These are phyloP conservation scores for Viridothelium virens DNA, from an alignment of 495 filamentous ascomycete species.

Conservation along the genomic window DNA sequence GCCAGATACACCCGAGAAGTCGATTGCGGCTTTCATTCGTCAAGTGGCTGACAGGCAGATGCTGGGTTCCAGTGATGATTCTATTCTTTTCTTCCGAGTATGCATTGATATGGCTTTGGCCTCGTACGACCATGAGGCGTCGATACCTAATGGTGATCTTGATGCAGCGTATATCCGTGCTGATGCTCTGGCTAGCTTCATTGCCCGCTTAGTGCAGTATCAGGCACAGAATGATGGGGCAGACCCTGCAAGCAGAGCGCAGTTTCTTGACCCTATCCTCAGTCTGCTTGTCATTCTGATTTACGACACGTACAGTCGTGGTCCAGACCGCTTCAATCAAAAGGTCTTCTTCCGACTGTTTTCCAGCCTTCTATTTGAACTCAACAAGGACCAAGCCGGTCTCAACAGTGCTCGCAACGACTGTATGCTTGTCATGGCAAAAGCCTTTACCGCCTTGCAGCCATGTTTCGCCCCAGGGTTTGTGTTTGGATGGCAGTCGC, in stretches of 20 bases:
- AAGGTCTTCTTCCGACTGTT: conserved; percentile 89
- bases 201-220: conserved; percentile 60
- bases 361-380: conserved; percentile 71
- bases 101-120: conserved; percentile 73
- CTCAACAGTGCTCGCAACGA: conserved; percentile 40
- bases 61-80: conserved; percentile 63
- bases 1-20: conserved; percentile 59
- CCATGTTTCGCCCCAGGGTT: conserved; percentile 74
- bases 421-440: conserved; percentile 64
- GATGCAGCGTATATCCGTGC: conserved; percentile 66
- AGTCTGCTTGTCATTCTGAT: conserved; percentile 70
- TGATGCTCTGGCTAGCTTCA: conserved; percentile 82
- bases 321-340: conserved; percentile 74
- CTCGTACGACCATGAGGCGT: conserved; percentile 59
- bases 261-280: conserved; percentile 66
- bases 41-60: conserved; percentile 69
- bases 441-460: conserved; percentile 65
- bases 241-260: conserved; percentile 51
- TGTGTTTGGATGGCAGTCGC: conserved; percentile 70
- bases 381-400: conserved; percentile 27
- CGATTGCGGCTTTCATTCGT: conserved; percentile 67
- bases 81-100: conserved; percentile 67
- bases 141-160: conserved; percentile 46
- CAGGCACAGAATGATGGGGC: conserved; percentile 54
- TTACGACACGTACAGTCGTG: conserved; percentile 74